Evolutionary conservation across 805 yeast species (phyloP), one percentile per base, ranked within the genome.

Genomic region (Hanseniaspora pseudoguilliermondii): DNA sequence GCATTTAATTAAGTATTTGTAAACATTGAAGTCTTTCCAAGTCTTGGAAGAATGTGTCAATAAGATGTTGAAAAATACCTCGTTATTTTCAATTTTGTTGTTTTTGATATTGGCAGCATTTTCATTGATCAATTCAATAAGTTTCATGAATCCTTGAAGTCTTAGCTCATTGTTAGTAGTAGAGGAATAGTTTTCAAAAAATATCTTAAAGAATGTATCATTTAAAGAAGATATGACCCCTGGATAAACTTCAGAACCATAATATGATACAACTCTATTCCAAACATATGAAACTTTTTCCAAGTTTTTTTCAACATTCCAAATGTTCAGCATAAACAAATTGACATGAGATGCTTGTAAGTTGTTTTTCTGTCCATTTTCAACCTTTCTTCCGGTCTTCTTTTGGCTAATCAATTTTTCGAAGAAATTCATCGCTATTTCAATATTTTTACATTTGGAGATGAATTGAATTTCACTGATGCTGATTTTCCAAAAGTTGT

Each of bases 391-490:
- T 10, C 27, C 38, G 15, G 6, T 18, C 13, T 27, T 34, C 59
- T 80, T 81, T 61, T 75, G 77, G 59, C 76, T 73, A 51, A 85
- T 73, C 3, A 87, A 91, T 66, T 83, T 84, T 61, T 81, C 82
- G 66, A 83, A 86, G 63, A 86, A 86, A 42, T 80, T 77, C 64
- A 79, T 80, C 5, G 95, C 86, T 47, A 86, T 82, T 43, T 73
- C 73, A 55, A 84, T 74, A 64, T 86, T 89, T 64, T 78, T 79
- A 67, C 88, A 83, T 60, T 79, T 80, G 47, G 95, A 93, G 64
- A 86, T 83, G 62, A 86, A 86, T 3, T 83, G 75, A 59, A 85
- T 73, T 71, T 86, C 95, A 48, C 86, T 82, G 68, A 83, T 86
- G 36, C 84, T 77, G 67, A 84, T 71, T 35, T 82, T 76, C 52